These are phyloP conservation scores for Yamadazyma diospyri DNA, from an alignment of 1,139 yeast species.

Conservation along the genomic window DNA sequence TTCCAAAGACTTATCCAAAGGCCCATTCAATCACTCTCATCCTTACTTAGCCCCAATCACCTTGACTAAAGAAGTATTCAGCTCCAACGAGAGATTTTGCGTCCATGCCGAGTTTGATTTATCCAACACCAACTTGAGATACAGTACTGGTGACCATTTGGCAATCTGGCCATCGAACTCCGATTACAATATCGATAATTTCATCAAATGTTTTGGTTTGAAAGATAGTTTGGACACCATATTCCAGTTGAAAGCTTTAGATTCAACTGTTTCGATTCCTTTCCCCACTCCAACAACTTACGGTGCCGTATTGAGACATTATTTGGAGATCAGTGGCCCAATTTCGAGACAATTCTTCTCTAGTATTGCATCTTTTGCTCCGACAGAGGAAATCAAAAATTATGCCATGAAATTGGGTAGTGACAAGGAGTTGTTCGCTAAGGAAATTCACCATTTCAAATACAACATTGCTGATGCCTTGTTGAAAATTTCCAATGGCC, in stretches of 20 bases:
- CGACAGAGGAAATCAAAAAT: conserved; percentile 55
- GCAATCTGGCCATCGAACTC: conserved; percentile 95
- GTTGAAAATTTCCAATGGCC: conserved; percentile 55
- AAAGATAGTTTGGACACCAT: conserved; percentile 50
- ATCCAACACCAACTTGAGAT: conserved; percentile 69
- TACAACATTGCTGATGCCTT: conserved; percentile 79
- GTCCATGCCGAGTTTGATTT: conserved; percentile 89
- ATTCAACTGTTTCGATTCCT: conserved; percentile 67
- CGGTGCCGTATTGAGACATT: conserved; percentile 81
- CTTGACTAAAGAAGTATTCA: conserved; percentile 66
- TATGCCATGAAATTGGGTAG: conserved; percentile 54
- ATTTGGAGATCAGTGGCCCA: conserved; percentile 88
- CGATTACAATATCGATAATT: conserved; percentile 63
- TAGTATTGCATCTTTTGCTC: conserved; percentile 82
- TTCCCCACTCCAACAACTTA: conserved; percentile 91
- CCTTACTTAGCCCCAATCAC: conserved; percentile 78
- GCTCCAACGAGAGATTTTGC: conserved; percentile 66
- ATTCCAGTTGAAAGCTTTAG: conserved; percentile 66
- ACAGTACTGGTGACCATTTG: conserved; percentile 93
- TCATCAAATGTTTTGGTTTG: conserved; percentile 64
- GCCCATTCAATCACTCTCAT: conserved; percentile 81
- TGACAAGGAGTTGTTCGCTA: conserved; percentile 67
- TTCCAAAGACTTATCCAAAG: conserved; percentile 45
- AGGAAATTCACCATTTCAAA: conserved; percentile 55
- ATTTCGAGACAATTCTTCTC: conserved; percentile 85